Percentiles rank a stretch among this genome's conserved stretches.
Evolutionary conservation across 2,329 filamentous ascomycete species (phyloP).

Genomic region (Fusarium acutatum): DNA sequence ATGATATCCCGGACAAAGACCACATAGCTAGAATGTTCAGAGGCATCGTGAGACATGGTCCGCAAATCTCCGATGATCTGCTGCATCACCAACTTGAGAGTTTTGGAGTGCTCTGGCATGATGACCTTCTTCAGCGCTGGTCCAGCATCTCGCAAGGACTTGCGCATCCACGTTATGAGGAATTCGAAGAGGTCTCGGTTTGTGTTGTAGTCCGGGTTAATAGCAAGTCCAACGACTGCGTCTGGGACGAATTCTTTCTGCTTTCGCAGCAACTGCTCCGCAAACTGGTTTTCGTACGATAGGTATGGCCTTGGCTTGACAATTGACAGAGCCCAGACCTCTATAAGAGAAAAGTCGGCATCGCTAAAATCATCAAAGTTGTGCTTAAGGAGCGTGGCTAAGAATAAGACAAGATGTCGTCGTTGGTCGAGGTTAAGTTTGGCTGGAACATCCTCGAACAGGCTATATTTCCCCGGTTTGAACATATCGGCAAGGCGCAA

Average conservation of each 20-base stretch:
- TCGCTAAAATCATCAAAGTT: constrained; percentile 58
- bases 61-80: constrained; percentile 62
- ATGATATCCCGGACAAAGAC: constrained; percentile 62
- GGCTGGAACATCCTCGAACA: constrained; percentile 57
- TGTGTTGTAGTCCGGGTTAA: constrained; percentile 56
- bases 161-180: constrained; percentile 60
- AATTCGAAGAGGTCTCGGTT: constrained; percentile 61
- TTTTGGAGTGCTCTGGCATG: constrained; percentile 52
- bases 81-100: constrained; percentile 59
- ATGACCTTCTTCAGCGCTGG: constrained; percentile 48
- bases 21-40: constrained; percentile 58
- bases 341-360: constrained; percentile 54
- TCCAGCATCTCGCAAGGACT: constrained; percentile 52
- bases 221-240: constrained; percentile 47
- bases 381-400: constrained; percentile 58
- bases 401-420: constrained; percentile 60
- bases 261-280: constrained; percentile 54
- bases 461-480: constrained; percentile 55
- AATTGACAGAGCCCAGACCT: constrained; percentile 63
- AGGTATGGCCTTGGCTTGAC: constrained; percentile 58
- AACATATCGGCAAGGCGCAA: constrained; percentile 57
- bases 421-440: constrained; percentile 53
- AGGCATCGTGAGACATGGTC: constrained; percentile 46
- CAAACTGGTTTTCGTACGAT: constrained; percentile 60
- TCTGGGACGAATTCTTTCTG: constrained; percentile 55